Conservation (phyloP, 2,329 filamentous ascomycete genomes). For the Exophiala sp. region DNA sequence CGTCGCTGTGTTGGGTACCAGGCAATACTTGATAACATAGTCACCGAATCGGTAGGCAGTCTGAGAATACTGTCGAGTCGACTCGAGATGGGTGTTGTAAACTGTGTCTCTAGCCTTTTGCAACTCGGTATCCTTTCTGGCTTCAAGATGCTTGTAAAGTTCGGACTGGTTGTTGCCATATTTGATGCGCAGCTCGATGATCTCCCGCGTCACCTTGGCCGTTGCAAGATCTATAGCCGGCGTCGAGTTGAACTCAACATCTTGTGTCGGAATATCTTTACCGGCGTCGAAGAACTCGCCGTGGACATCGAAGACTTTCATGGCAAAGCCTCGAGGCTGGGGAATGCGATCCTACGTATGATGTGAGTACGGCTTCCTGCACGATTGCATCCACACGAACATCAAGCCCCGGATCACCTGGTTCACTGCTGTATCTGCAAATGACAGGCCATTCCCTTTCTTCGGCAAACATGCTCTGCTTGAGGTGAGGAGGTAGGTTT, state of each 20-base stretch:
- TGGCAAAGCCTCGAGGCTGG: conserved; percentile 46
- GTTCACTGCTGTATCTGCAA: conserved; percentile 40
- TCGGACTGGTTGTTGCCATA: conserved; percentile 38
- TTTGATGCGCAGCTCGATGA: conserved; percentile 41
- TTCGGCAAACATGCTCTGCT: conserved; percentile 39
- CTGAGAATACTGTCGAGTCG: conserved; percentile 44
- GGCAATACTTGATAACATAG: conserved; percentile 47
- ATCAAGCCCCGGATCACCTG: conserved; percentile 39
- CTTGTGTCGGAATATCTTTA: conserved; percentile 34
- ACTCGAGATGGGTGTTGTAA: conserved; percentile 40
- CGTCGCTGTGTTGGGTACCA: conserved; percentile 41
- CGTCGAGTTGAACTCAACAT: conserved; percentile 51
- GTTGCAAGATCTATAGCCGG: conserved; percentile 48
- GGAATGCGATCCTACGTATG: conserved; percentile 37
- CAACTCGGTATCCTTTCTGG: conserved; percentile 36
- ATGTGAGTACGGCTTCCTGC: not conserved
- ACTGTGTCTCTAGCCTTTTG: conserved; percentile 42
- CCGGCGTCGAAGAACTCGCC: conserved; percentile 42
- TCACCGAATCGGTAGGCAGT: conserved; percentile 48
- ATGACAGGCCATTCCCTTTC: conserved; percentile 34
- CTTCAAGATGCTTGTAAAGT: conserved; percentile 42
- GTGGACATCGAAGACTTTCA: conserved; percentile 50
- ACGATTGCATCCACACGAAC: conserved; percentile 16
- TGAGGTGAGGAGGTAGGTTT: conserved; percentile 44
- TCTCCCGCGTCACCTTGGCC: conserved; percentile 45